Evolutionary conservation across 208 protist species (phyloP), one percentile per base, ranked within the genome.

Genomic region (Trypanosoma scelopori): DNA sequence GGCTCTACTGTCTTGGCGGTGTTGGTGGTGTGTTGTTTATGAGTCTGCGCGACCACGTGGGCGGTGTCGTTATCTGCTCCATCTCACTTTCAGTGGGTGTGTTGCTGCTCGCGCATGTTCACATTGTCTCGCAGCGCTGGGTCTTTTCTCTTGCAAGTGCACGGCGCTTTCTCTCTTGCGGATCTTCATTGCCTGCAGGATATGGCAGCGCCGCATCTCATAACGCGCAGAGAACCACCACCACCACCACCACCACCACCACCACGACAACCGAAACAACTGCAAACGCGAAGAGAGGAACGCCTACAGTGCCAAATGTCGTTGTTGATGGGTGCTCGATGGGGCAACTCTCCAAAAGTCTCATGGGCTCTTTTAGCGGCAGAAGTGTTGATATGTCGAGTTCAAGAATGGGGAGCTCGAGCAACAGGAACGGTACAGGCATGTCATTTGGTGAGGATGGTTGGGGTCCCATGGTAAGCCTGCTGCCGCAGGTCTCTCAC

Each of bases 1-100:
- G 69, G 64, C 71, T 94, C 20, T 87, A 82, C 56, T 82, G 69
- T 51, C 71, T 91, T 22, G 71, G 84, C 9, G 84, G 89, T 53
- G 55, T 75, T 28, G 81, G 85, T 27, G 79, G 73, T 3, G 75
- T 91, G 37, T 39, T 91, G 16, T 71, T 94, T 46, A 80, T 91
- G 74, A 80, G 67, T 57, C 65, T 91, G 35, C 79, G 82, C n/a
- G 56, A 77, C 18, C 72, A 84, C 65, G 57, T 60, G 3, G 76
- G 71, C 5, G 81, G 79, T 16, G 71, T 89, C 27, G 52, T 89
- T 4, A 46, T 90, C 3, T 83, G 69, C 65, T 79, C 80, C 39
- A 9, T 89, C 32, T 81, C 86, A 13, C 65, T 86, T n/a, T 66
- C 61, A 20, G 63, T 51, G 12, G 71, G 75, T 6, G 58, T 87